These are phyloP conservation scores for Ceratobasidium sp. DNA, from an alignment of 1,284 basidiomycete genomes.

Conservation along the genomic window DNA sequence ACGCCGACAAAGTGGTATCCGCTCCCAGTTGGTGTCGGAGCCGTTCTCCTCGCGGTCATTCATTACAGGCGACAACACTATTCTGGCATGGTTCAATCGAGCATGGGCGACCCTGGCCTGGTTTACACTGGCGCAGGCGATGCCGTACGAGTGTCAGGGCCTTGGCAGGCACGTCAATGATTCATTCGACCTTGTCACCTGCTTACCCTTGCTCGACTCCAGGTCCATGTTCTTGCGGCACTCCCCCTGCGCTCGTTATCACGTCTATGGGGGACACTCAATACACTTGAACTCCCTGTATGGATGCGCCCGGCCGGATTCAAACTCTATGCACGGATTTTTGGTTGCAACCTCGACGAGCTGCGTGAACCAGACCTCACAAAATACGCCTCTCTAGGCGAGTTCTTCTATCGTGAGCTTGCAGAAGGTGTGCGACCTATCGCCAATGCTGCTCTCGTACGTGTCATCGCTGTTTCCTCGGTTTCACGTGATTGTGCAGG, in stretches of 20 bases:
- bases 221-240: slow-evolving; percentile 96
- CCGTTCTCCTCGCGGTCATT: slow-evolving; percentile 82
- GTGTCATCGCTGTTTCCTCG: slow-evolving; percentile 46
- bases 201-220: slow-evolving; percentile 31
- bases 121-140: slow-evolving; percentile 21
- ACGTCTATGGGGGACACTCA: slow-evolving; percentile 94
- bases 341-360: slow-evolving; percentile 95
- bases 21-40: slow-evolving; percentile 90
- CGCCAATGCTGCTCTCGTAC: slow-evolving; percentile 76
- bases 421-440: slow-evolving; percentile 85
- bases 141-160: slow-evolving; percentile 81
- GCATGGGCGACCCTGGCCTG: neutral
- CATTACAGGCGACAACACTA: slow-evolving; percentile 63
- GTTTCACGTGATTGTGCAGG: neutral
- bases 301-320: slow-evolving; percentile 94
- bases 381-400: slow-evolving; percentile 83
- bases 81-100: neutral
- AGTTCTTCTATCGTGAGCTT: slow-evolving; percentile 93
- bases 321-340: slow-evolving; percentile 82
- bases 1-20: slow-evolving; percentile 97
- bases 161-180: slow-evolving; percentile 83
- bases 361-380: slow-evolving; percentile 81
- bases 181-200: slow-evolving; percentile 1
- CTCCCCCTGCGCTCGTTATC: slow-evolving; percentile 94
- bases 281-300: slow-evolving; percentile 88